Evolutionary conservation across 805 yeast genomes (phyloP), one percentile per base, ranked within the genome.

Genomic region (Kluyveromyces starmeri): DNA sequence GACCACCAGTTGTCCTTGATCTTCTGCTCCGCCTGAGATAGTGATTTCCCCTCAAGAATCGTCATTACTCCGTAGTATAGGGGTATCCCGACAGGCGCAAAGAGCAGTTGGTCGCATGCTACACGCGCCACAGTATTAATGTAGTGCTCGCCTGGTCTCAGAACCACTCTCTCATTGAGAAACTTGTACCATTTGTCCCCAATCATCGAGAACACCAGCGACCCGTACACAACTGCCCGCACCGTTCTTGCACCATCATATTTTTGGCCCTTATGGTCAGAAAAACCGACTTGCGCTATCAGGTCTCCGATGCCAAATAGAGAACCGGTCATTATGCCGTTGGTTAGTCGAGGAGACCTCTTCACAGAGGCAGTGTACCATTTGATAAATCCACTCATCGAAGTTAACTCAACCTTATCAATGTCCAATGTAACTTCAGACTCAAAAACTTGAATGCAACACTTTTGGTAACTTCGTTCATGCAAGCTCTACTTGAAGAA

Each of bases 61-160:
- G 88, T 68, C 77, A 85, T 78, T 26, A 71, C 64, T 1, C 74
- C 50, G 50, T 68, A 85, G 56, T 84, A 88, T 32, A 81, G 51
- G 2, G 89, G 88, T 7, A 86, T 71, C 3, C 78, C 74, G 9
- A 80, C 47, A 2, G 96, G 96, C 0, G 95, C 84, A 69, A 84
- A 84, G 0, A 68, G 41, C 18, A 72, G 47, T 52, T 86, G 96
- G 57, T 88, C 96, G 6, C 71, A 67, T 0, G 70, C 68, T 11
- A 82, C 85, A 32, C 84, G 59, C 7, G 62, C 50, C 1, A 61
- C 14, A 0, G 73, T 64, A 40, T 72, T 66, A 16, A 43, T 38
- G 38, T 48, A 29, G 20, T 47, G 42, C 23, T 47, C 48, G 4
- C 38, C 27, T 2, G 48, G 41, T 8, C 43, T 38, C 32, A 68